Evolutionary conservation across 179 eudicot species (phyloP), one percentile per base, ranked within the genome.

Genomic region (Silene noctiflora): DNA sequence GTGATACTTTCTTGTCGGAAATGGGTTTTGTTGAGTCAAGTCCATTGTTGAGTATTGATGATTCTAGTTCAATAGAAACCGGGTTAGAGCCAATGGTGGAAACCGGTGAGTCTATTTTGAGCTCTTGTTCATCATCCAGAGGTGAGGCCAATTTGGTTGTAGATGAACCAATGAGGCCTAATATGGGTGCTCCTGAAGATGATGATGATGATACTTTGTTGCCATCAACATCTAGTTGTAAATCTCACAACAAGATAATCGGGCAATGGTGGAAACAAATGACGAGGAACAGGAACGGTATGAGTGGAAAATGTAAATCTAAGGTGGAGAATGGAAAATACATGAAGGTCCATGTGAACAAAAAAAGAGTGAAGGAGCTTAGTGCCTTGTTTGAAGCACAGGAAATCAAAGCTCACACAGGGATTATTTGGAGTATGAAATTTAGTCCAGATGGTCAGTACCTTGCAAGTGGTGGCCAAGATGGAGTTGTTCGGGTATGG

Each of bases 401-500:
- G 79, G 90, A 88, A 74, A 78, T 91, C 29, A 81, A 27, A 75
- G 96, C 91, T 76, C 97, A 93, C 48, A 31, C 80, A 14, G 97
- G 94, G 29, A 62, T 83, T 14, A 87, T 93, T 44, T 80, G 94
- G 92, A 74, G 87, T 12, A 91, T 89, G 87, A 91, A 89, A 64
- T 91, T 93, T 56, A 93, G 97, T 80, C 90, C 91, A 2, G 87
- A 91, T 81, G 96, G 96, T 12, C 81, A 83, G 80, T 89, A 83
- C 81, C 84, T 93, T 35, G 94, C 97, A 4, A 89, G 86, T 75
- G 96, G 92, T 35, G 96, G 97, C 61, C 85, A 85, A 81, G 97
- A 93, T 75, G 96, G 97, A 64, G 83, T 91, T 73, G 86, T 93
- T 59, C 85, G 94, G 10, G 77, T 93, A 53, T 93, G 98, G 96